Percentiles rank a stretch among this genome's conserved stretches.
Evolutionary conservation across 1,284 basidiomycete species (phyloP).

Genomic region (Ceratobasidium papillatum): DNA sequence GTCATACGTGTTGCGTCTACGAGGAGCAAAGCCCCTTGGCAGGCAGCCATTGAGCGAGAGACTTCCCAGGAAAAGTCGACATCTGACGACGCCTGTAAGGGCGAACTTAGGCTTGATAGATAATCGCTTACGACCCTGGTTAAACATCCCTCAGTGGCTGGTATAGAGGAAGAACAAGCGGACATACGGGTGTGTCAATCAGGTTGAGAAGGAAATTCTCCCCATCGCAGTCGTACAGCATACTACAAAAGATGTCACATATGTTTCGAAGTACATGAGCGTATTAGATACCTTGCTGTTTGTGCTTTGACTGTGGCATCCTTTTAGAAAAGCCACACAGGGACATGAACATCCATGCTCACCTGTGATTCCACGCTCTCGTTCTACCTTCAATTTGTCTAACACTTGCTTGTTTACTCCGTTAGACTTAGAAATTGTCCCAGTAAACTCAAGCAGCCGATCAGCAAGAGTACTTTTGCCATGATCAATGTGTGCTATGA

Average conservation of each 20-base stretch:
- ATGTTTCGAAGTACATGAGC: neutral
- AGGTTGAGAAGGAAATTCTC: conserved; percentile 85
- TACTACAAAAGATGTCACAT: conserved; percentile 58
- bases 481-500: conserved; percentile 94
- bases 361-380: conserved; percentile 94
- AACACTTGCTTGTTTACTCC: conserved; percentile 88
- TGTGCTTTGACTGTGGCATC: conserved; percentile 79
- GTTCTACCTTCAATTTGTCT: conserved; percentile 95
- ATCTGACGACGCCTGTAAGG: conserved; percentile 58
- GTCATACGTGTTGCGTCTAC: conserved; percentile 85
- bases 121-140: conserved; percentile 5
- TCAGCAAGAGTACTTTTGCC: conserved; percentile 94
- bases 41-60: conserved; percentile 89
- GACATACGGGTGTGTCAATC: conserved; percentile 82
- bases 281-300: conserved; percentile 73
- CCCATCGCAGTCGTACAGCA: conserved; percentile 71
- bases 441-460: conserved; percentile 72
- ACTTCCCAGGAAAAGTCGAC: conserved; percentile 99
- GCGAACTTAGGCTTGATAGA: neutral
- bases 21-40: conserved; percentile 89
- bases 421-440: conserved; percentile 76
- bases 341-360: conserved; percentile 45
- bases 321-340: conserved; percentile 7
- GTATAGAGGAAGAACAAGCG: neutral
- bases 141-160: neutral